These are phyloP conservation scores for Talaromyces rugulosus DNA, from an alignment of 2,329 filamentous ascomycete species.

Conservation along the genomic window DNA sequence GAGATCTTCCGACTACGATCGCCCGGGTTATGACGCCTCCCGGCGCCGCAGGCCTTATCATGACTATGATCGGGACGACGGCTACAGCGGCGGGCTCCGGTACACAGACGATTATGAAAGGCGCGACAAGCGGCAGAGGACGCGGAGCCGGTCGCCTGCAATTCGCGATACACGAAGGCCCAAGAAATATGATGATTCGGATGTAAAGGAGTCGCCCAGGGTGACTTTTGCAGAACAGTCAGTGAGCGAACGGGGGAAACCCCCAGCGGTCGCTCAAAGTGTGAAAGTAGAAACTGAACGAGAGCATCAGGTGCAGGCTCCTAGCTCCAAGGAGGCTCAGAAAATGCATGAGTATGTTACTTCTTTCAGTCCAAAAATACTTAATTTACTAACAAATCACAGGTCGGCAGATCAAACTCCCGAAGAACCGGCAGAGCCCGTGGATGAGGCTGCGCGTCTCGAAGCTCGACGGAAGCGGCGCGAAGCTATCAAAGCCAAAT, in stretches of 20 bases:
- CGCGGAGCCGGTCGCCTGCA: constrained; percentile 48
- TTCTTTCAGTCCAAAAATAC: neutral
- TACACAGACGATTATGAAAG: constrained; percentile 51
- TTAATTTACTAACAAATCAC: neutral
- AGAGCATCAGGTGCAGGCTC: constrained; percentile 56
- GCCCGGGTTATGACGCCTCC: constrained; percentile 33
- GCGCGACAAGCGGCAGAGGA: constrained; percentile 54
- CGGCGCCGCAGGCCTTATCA: constrained; percentile 42
- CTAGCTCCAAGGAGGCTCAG: constrained; percentile 28
- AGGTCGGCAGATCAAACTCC: neutral
- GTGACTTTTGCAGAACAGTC: constrained; percentile 54
- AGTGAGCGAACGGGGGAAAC: constrained; percentile 61
- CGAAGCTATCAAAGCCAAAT: constrained; percentile 80
- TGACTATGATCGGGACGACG: constrained; percentile 48
- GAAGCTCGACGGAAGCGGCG: constrained; percentile 79
- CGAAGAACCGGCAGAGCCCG: constrained; percentile 50
- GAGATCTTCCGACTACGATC: constrained; percentile 38
- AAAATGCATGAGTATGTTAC: neutral
- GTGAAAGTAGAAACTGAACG: constrained; percentile 65
- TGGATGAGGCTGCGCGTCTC: constrained; percentile 78
- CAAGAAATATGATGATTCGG: constrained; percentile 36
- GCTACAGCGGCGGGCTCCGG: constrained; percentile 35
- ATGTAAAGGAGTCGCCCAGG: constrained; percentile 29
- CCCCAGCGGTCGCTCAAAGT: constrained; percentile 56
- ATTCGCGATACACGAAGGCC: constrained; percentile 34